Evolutionary conservation across 2,329 filamentous ascomycete genomes (phyloP), one percentile per base, ranked within the genome.

Genomic region (Hymenoscyphus fructigenus): DNA sequence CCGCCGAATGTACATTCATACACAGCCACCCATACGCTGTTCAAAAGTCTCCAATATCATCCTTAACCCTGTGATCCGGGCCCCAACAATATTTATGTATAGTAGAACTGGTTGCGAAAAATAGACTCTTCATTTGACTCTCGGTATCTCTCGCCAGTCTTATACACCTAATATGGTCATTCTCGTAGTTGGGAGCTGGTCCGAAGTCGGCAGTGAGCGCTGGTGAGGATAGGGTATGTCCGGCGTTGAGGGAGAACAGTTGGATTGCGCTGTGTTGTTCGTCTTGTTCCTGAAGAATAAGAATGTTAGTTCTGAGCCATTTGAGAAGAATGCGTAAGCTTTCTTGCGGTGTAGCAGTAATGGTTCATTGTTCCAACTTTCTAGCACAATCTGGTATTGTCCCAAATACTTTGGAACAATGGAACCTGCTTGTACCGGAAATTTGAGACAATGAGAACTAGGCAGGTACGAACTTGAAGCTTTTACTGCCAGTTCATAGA

Each of bases 231-330:
- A 62, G 20, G 9, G 9, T 36, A 15, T 70, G 63, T 5, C 71
- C 72, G 1, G 66, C 69, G 15, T 70, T 61, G 6, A 75, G 64
- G 15, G 72, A 74, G 55, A 74, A 74, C 5, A 75, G 60, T 29
- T 68, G 69, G 1, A 75, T 60, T 0, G 64, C 23, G 15, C 62
- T 59, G 23, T 66, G 63, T 23, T 57, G 36, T 10, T 47, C 56
- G 58, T 70, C 62, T 10, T 56, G 20, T 50, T 73, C 68, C 64
- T 85, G 83, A 15, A 12, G 44, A 12, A 36, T 36, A 7, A 9
- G n/a, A 3, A 23, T 23, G n/a, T 50, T 23, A 50, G 7, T 50
- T 50, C 2, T 3, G n/a, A 15, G 14, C 34, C 14, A 36, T 36
- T 14, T 12, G 34, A 36, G 34, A 36, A 12, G 34, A 12, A 36